Base-by-base conservation (phyloP, 495 filamentous ascomycete genomes). In the Lepraria neglecta region DNA sequence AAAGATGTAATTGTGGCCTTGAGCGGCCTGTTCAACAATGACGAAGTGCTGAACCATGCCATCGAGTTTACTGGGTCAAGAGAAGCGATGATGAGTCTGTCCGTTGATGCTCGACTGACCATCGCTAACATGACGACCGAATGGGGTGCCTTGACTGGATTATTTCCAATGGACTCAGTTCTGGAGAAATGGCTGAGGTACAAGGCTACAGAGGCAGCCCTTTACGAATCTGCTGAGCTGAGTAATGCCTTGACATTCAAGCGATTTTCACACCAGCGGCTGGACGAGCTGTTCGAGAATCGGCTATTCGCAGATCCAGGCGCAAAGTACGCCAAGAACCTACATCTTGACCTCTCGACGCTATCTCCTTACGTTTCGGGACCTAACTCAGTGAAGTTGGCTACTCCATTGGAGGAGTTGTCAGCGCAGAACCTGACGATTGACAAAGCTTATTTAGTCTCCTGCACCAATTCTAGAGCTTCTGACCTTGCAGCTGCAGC, bases 101-200 rank as follows among this genome's bases (percentile, higher is more conserved):
- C 84, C 0, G 76, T 97, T 6, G 90, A 95, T 68, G 82, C 88
- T 70, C 79, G 92, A 14, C 71, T 97, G 28, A 84, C 90, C 0
- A 95, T 97, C 69, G 83, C 87, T 47, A 97, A 97, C 74, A 97
- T 97, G 94, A 89, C 91, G 0, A 95, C 88, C 0, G 94, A 98
- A 71, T 97, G 92, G 92, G 91, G 90, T 45, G 92, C 91, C 0
- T 75, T 71, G 57, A 62, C 64, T 45, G 64, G 66, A 6, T 73
- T 92, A 17, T 97, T 96, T 75, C 92, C 92, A 4, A 88, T 95
- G 60, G 92, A 98, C 68, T 61, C 66, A 0, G 77, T 84, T 1
- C 77, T 97, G 28, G 75, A 85, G 65, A 72, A 73, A n/a, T 97
- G 94, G 92, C 71, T 92, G 9, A 78, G 84, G 27, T 77, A 75